Evolutionary conservation across 768 basidiomycete species (phyloP).

Genomic region (Mycena maculata): DNA sequence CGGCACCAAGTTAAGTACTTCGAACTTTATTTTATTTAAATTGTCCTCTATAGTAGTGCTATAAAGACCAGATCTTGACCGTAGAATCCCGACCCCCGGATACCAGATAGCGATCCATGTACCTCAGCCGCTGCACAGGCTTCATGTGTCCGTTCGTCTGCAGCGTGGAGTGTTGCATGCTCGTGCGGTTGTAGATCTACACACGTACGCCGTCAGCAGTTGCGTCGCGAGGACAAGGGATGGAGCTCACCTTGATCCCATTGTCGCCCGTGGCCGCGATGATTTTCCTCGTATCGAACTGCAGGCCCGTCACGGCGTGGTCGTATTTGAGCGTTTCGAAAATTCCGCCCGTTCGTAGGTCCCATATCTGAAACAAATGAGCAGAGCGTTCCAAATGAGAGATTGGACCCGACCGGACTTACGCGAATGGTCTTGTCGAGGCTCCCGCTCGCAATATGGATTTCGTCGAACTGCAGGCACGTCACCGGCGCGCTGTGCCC

Average conservation of each 20-base stretch:
- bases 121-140: slow-evolving; percentile 88
- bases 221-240: slow-evolving; percentile 11
- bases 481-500: slow-evolving; percentile 96
- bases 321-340: slow-evolving; percentile 93
- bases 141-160: slow-evolving; percentile 93
- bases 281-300: slow-evolving; percentile 95
- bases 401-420: slow-evolving; percentile 47
- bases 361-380: slow-evolving; percentile 83
- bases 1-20: too few species aligned
- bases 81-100: slow-evolving; percentile 89
- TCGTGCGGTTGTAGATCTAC: slow-evolving; percentile 95
- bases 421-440: slow-evolving; percentile 94
- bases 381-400: not conserved
- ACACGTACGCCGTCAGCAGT: slow-evolving; percentile 9
- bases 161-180: slow-evolving; percentile 86
- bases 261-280: slow-evolving; percentile 94
- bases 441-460: slow-evolving; percentile 92
- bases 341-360: slow-evolving; percentile 88
- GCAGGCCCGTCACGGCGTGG: slow-evolving; percentile 88
- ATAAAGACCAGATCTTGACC: slow-evolving; percentile 95
- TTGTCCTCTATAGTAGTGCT: slow-evolving; percentile 38
- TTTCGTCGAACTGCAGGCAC: slow-evolving; percentile 95
- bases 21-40: too few species aligned
- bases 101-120: slow-evolving; percentile 95
- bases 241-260: slow-evolving; percentile 77